Conservation (phyloP, 768 basidiomycete species). For the Megacollybia marginata region DNA sequence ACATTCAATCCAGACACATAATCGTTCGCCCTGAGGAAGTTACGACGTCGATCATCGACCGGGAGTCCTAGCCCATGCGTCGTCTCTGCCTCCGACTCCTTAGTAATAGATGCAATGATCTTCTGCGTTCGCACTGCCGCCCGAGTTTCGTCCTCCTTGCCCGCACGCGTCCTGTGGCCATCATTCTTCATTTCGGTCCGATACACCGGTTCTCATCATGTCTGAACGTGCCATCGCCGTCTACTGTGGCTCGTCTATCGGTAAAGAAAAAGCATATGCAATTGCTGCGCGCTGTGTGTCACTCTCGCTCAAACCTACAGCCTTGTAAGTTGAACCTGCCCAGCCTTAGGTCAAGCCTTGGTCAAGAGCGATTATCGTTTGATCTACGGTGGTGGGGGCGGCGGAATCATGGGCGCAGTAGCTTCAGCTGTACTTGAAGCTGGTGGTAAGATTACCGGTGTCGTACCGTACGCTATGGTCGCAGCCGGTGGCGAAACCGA, state of each 20-base stretch:
- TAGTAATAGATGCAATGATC: too few relatives aligned
- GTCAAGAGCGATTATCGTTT: conserved; percentile 53
- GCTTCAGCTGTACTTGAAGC: conserved; percentile 55
- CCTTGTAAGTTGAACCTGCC: conserved; percentile 2
- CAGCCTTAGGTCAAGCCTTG: conserved; percentile 72
- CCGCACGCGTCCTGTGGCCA: too few relatives aligned
- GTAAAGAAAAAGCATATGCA: conserved; percentile 52
- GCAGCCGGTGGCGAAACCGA: conserved; percentile 56
- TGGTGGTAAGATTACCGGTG: conserved; percentile 69
- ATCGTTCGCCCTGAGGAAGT: too few relatives aligned
- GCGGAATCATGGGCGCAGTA: conserved; percentile 83
- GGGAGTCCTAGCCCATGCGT: too few relatives aligned
- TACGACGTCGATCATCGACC: too few relatives aligned
- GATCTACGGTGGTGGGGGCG: conserved; percentile 81
- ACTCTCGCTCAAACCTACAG: not conserved
- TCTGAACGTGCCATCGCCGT: conserved; percentile 49
- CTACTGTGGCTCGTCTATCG: conserved; percentile 76
- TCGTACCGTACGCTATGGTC: conserved; percentile 74
- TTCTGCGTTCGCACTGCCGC: too few relatives aligned
- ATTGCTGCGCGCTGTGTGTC: conserved; percentile 65
- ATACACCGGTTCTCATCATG: too few relatives aligned
- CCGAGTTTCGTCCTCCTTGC: too few relatives aligned
- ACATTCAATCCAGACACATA: too few relatives aligned
- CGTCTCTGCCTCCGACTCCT: too few relatives aligned
- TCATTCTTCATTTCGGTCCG: too few relatives aligned